These are phyloP conservation scores for Cyclostephanos invisitatus DNA, from an alignment of 108 stramenopile species.

Conservation along the genomic window DNA sequence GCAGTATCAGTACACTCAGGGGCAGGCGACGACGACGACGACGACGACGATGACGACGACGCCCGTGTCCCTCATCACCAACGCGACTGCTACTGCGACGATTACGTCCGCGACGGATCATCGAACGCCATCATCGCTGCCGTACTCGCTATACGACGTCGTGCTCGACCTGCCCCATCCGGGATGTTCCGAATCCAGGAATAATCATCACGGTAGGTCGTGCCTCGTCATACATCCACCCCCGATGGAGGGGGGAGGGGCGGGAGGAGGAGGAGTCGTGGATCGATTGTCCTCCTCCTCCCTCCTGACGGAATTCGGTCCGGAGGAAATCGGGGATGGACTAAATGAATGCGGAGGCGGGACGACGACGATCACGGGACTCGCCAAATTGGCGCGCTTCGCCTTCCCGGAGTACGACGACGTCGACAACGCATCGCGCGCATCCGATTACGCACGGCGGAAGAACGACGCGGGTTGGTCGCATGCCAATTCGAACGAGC, in stretches of 20 bases:
- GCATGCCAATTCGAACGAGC: too few relatives aligned
- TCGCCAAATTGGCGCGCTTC: conserved; percentile 34
- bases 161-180: conserved; percentile 43
- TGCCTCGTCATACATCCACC: too few relatives aligned
- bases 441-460: background rate
- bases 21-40: too few relatives aligned
- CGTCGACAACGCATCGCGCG: conserved; percentile 6
- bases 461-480: background rate
- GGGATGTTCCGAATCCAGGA: conserved; percentile 14
- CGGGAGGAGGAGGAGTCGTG: background rate
- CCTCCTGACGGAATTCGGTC: conserved; percentile 25
- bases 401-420: conserved; percentile 55
- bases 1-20: too few relatives aligned
- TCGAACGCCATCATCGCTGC: background rate
- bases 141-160: conserved; percentile 36
- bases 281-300: conserved; percentile 13
- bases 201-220: background rate
- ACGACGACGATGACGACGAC: background rate
- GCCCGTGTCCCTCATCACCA: too few relatives aligned
- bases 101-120: conserved; percentile 7
- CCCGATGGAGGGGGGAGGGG: too few relatives aligned
- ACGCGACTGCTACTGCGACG: too few relatives aligned
- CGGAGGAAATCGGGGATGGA: background rate
- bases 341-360: background rate
- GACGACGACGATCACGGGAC: background rate